Evolutionary conservation across 2,329 filamentous ascomycete species (phyloP).

Genomic region (Magnaporthiopsis rhizophila): DNA sequence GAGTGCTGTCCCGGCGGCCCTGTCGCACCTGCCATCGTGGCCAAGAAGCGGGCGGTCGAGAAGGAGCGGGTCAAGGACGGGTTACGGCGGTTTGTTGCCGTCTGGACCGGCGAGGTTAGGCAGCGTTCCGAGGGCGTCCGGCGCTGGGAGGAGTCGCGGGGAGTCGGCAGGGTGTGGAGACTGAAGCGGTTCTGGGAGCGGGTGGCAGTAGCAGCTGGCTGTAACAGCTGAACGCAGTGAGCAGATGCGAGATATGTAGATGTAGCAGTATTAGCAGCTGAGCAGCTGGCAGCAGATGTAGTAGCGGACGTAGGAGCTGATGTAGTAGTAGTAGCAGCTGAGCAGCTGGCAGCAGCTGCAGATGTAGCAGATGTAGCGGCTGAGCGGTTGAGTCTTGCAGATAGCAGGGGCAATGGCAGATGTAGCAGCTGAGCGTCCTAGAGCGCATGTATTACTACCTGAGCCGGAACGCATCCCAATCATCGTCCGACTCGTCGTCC

Average conservation of each 20-base stretch:
- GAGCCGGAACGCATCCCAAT: constrained; percentile 55
- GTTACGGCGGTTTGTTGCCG: constrained; percentile 55
- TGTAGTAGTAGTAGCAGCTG: no score
- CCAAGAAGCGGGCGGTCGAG: constrained; percentile 54
- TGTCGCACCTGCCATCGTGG: constrained; percentile 55
- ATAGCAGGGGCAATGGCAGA: no score
- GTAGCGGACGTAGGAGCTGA: no score
- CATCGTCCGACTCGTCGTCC: constrained; percentile 38
- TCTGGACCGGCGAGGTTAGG: constrained; percentile 45
- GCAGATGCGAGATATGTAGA: neutral
- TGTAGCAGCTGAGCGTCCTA: no score
- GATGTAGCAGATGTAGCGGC: no score
- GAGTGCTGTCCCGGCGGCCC: constrained; percentile 47
- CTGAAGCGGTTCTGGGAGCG: constrained; percentile 59
- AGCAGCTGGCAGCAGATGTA: no score
- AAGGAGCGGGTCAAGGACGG: constrained; percentile 60
- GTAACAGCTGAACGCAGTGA: no score
- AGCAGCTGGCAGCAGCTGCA: no score
- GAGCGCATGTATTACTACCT: constrained; percentile 12
- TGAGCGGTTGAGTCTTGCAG: no score
- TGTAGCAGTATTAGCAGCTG: no score
- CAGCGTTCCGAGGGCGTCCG: constrained; percentile 39
- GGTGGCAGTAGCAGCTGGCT: neutral
- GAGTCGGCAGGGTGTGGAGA: constrained; percentile 51
- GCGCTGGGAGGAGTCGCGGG: constrained; percentile 40